Evolutionary conservation across 805 yeast genomes (phyloP).

Genomic region (Cyberlindnera americana): DNA sequence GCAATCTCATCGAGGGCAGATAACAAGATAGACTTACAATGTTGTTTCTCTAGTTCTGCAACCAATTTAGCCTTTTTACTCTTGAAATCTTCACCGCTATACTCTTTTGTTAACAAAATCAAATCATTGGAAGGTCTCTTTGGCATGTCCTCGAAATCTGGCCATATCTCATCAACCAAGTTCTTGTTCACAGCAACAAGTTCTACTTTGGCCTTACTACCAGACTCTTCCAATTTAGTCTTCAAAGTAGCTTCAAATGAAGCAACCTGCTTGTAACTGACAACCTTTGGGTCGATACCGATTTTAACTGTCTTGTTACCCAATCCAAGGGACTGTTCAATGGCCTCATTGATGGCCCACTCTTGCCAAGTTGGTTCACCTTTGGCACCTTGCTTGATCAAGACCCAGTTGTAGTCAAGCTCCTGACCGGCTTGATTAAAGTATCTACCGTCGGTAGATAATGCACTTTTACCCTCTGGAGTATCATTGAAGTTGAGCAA

Average conservation of each 20-base stretch:
- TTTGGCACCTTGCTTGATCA: conserved; percentile 76
- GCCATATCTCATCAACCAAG: conserved; percentile 76
- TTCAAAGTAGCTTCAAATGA: conserved; percentile 30
- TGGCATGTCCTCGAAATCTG: conserved; percentile 61
- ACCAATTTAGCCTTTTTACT: conserved; percentile 53
- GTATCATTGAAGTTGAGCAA: conserved; percentile 37
- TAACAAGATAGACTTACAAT: conserved; percentile 49
- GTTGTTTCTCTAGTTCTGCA: conserved; percentile 31
- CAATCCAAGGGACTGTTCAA: conserved; percentile 38
- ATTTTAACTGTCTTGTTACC: conserved; percentile 45
- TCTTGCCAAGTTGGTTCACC: conserved; percentile 76
- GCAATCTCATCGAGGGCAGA: conserved; percentile 86
- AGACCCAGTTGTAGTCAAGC: conserved; percentile 72
- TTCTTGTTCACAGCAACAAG: conserved; percentile 56
- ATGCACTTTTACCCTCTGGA: conserved; percentile 63
- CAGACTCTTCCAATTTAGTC: conserved; percentile 25
- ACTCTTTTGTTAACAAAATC: conserved; percentile 46
- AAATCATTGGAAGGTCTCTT: conserved; percentile 48
- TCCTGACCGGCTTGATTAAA: conserved; percentile 87
- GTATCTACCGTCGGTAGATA: conserved; percentile 94
- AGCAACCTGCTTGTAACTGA: conserved; percentile 42
- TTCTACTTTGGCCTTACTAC: conserved; percentile 35
- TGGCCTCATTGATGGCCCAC: conserved; percentile 61
- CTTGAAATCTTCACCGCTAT: conserved; percentile 60
- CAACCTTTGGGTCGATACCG: conserved; percentile 80